phyloP scores from a whole-genome alignment of 169 alveolate genomes.

The Plasmodium cynomolgi region DNA sequence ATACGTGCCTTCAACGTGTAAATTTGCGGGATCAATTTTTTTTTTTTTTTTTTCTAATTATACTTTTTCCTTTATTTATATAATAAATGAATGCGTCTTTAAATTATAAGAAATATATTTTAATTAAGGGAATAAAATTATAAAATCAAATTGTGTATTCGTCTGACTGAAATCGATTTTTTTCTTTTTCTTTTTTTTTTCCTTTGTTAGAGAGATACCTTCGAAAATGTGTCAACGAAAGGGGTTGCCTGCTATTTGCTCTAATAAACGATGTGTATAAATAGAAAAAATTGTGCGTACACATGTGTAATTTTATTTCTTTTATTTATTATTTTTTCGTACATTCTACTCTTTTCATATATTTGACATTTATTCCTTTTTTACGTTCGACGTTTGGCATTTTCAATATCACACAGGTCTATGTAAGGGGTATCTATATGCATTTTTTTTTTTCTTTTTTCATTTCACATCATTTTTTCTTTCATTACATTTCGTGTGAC shows the following conservation, averaged over 20 bases:
- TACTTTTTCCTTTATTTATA: slow-evolving; percentile 6
- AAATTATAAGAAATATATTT: neutral
- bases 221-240: neutral
- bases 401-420: neutral
- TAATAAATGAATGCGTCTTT: neutral
- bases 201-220: neutral
- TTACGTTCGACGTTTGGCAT: neutral
- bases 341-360: neutral
- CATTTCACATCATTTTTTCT: neutral
- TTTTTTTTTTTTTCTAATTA: slow-evolving; percentile 1
- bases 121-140: neutral
- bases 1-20: neutral
- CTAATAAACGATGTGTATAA: neutral
- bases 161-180: neutral
- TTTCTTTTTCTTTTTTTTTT: neutral
- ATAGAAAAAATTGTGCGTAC: neutral
- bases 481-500: no score
- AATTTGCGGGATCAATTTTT: slow-evolving; percentile 30
- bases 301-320: neutral
- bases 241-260: neutral
- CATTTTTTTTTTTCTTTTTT: neutral
- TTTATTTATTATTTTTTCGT: neutral
- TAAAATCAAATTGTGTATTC: neutral
- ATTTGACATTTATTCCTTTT: neutral
- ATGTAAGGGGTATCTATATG: neutral